phyloP scores from a whole-genome alignment of 805 yeast species.

The Candida ipomoeae region DNA sequence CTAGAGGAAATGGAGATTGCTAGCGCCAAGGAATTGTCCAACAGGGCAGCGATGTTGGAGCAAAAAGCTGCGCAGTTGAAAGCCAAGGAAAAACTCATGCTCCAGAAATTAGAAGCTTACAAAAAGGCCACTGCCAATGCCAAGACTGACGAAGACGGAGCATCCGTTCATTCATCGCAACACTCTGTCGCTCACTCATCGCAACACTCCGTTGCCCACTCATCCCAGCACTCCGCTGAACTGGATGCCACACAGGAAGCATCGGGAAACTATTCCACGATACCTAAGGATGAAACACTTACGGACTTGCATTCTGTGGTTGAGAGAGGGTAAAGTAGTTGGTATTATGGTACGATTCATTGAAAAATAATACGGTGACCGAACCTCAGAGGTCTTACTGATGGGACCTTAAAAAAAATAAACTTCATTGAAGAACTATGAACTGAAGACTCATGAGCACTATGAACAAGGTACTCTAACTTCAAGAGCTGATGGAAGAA shows the following conservation, averaged over 20 bases:
- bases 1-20: conserved; percentile 76
- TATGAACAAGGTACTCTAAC: too few species aligned
- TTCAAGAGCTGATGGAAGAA: too few species aligned
- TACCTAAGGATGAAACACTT: conserved; percentile 48
- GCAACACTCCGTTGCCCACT: neutral
- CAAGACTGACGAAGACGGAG: conserved; percentile 1
- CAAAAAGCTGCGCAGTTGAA: conserved; percentile 70
- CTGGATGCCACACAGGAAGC: conserved; percentile 6
- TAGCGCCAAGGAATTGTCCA: conserved; percentile 68
- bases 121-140: conserved; percentile 8
- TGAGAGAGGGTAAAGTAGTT: neutral
- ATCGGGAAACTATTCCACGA: conserved; percentile 17
- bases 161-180: neutral
- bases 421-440: too few species aligned
- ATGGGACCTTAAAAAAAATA: too few species aligned
- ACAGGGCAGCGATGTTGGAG: conserved; percentile 72
- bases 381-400: too few species aligned
- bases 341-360: too few species aligned
- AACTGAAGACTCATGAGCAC: too few species aligned
- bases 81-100: conserved; percentile 55
- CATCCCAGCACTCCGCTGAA: neutral
- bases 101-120: conserved; percentile 33
- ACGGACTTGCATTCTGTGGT: conserved; percentile 48
- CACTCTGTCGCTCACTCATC: neutral
- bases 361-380: too few species aligned